These are phyloP conservation scores for Tillandsia fasciculata DNA, from an alignment of 176 grass and related monocot species.

Conservation along the genomic window DNA sequence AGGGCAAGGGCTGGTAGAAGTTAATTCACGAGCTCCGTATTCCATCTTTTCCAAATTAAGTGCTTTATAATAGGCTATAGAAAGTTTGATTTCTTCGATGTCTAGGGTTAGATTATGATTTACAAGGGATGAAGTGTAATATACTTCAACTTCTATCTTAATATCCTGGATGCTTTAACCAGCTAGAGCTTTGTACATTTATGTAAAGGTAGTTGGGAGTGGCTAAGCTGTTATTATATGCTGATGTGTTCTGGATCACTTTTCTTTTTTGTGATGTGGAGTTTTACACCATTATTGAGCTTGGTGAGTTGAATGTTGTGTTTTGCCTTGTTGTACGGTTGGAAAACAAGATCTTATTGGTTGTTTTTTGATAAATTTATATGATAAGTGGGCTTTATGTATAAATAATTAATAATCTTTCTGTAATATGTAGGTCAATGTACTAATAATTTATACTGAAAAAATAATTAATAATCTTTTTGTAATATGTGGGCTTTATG, in stretches of 20 bases:
- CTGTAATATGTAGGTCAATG: no score
- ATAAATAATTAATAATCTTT: no score
- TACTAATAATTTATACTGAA: no score
- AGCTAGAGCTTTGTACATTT: not conserved
- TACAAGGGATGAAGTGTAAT: not conserved
- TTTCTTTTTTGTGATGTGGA: not conserved
- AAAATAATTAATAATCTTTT: no score
- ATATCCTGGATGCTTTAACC: not conserved
- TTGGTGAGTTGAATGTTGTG: no score
- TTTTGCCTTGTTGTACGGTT: no score
- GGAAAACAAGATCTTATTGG: no score
- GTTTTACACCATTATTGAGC: no score
- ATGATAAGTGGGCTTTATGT: no score
- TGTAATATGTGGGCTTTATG: no score
- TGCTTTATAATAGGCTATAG: not conserved
- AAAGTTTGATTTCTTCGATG: not conserved
- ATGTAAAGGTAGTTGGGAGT: not conserved
- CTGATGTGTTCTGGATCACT: not conserved
- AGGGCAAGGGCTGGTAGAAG: conserved; percentile 48
- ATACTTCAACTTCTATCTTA: not conserved
- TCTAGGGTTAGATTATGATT: not conserved
- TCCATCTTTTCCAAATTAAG: not conserved
- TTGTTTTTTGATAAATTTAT: no score
- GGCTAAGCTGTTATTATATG: not conserved
- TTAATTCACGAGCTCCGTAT: conserved; percentile 11